Conservation (phyloP, 2,329 filamentous ascomycete genomes). For the Fusarium pininemorale region DNA sequence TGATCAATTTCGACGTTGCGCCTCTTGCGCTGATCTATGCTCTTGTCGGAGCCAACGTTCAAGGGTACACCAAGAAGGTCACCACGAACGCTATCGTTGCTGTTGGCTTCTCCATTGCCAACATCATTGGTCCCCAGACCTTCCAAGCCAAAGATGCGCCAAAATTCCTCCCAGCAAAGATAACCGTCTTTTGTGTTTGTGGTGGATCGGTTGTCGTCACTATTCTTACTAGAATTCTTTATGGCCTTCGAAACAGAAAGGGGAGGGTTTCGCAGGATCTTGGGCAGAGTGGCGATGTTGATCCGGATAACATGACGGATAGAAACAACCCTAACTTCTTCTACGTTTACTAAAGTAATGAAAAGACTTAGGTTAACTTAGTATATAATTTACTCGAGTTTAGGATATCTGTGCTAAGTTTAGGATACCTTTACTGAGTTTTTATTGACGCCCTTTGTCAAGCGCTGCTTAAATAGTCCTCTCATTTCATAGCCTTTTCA, state of each 20-base stretch:
- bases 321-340: slow-evolving; percentile 11
- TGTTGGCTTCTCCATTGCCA: slow-evolving; percentile 1
- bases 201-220: neutral
- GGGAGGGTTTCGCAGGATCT: neutral
- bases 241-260: neutral
- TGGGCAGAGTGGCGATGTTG: neutral
- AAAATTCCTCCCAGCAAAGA: neutral
- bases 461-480: neutral
- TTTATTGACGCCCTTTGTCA: too few species aligned
- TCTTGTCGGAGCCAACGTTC: slow-evolving; percentile 1
- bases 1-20: slow-evolving; percentile 9
- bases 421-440: too few species aligned
- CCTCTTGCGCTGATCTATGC: slow-evolving; percentile 1
- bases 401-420: too few species aligned
- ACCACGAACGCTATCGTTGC: slow-evolving; percentile 10
- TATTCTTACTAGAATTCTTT: neutral
- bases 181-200: slow-evolving; percentile 4
- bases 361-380: too few species aligned
- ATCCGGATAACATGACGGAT: neutral
- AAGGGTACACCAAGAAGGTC: slow-evolving; percentile 9
- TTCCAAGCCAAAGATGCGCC: slow-evolving; percentile 2
- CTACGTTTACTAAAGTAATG: neutral
- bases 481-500: neutral
- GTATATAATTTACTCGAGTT: too few species aligned
- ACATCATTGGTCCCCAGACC: neutral